Evolutionary conservation across 2,329 filamentous ascomycete species (phyloP), one percentile per base, ranked within the genome.

Genomic region (Talaromyces sp.): DNA sequence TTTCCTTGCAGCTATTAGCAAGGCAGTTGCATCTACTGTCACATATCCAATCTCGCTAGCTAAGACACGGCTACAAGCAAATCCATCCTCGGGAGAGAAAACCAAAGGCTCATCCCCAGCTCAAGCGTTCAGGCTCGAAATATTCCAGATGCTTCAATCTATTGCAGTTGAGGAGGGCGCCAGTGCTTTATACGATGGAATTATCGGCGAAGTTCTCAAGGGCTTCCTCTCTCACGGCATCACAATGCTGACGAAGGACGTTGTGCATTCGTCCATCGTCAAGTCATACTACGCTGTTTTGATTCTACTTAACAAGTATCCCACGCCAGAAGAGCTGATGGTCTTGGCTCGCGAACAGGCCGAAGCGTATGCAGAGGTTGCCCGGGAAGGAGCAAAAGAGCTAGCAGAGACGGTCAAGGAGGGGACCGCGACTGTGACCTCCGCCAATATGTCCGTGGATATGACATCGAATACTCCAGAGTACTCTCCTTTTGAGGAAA

Each of bases 11-110:
- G 91, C 91, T 0, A 70, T 88, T 27, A 92, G 89, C 74, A 96
- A 96, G 76, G 87, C 87, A 0, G 78, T 88, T 26, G 91, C 91
- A 0, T 90, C 87, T 8, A 82, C 85, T 0, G 77, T 92, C 60
- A 96, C 90, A 0, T 96, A 96, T 70, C 93, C 93, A 0, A 88
- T 96, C 72, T 89, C 90, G 60, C 86, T 92, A 31, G 91, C 90
- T n/a, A 93, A 93, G 76, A 86, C 90, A 2, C 82, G 90, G 27
- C 83, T 90, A 3, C 91, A 96, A 71, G 84, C 89, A 26, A 67
- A 66, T 19, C 49, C 59, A 6, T 61, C 59, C 11, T 54, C 35
- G 11, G 38, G 29, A 26, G 19, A 58, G 38, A 32, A 61, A 14
- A 13, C 31, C 5, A 55, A 41, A 27, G 19, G 54, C 46, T 31